Evolutionary conservation across 1,284 basidiomycete genomes (phyloP).

Genomic region (Leccinum pachyderme): DNA sequence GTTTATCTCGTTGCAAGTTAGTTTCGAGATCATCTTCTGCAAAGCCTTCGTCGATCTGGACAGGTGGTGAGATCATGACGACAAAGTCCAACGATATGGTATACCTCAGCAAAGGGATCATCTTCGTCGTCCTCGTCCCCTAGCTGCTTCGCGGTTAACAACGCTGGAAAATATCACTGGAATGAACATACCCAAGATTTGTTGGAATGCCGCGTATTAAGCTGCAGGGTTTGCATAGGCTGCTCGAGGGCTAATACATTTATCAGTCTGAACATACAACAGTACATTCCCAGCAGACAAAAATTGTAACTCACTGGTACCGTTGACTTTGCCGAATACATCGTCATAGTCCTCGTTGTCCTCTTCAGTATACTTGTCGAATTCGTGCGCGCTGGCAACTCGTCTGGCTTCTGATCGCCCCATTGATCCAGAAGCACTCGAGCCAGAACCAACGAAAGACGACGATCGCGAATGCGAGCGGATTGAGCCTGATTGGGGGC

Average conservation of each 20-base stretch:
- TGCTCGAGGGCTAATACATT: constrained; percentile 51
- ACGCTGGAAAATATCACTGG: background rate
- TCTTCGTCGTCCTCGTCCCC: constrained; percentile 85
- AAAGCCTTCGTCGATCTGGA: constrained; percentile 86
- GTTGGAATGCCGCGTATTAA: constrained; percentile 82
- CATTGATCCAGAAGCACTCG: constrained; percentile 49
- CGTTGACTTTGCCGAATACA: constrained; percentile 78
- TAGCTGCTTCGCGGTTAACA: constrained; percentile 41
- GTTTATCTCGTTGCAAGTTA: constrained; percentile 87
- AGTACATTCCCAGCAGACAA: background rate
- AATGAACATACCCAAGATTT: constrained; percentile 71
- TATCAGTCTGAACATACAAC: background rate
- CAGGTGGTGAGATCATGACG: constrained; percentile 6
- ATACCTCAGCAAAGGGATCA: constrained; percentile 91
- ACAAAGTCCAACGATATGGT: constrained; percentile 10
- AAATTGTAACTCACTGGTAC: constrained; percentile 47
- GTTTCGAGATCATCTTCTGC: constrained; percentile 86
- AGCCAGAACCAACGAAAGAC: constrained; percentile 50
- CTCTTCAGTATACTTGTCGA: constrained; percentile 82
- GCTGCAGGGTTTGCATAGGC: constrained; percentile 67
- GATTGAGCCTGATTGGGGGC: constrained; percentile 29
- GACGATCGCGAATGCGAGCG: constrained; percentile 50
- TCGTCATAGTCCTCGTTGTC: constrained; percentile 90
- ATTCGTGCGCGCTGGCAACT: constrained; percentile 54
- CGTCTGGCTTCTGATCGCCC: constrained; percentile 61